Percentiles rank a stretch among this genome's conserved stretches.
Evolutionary conservation across 2,329 filamentous ascomycete genomes (phyloP).

Genomic region (Lecanicillium sp.): DNA sequence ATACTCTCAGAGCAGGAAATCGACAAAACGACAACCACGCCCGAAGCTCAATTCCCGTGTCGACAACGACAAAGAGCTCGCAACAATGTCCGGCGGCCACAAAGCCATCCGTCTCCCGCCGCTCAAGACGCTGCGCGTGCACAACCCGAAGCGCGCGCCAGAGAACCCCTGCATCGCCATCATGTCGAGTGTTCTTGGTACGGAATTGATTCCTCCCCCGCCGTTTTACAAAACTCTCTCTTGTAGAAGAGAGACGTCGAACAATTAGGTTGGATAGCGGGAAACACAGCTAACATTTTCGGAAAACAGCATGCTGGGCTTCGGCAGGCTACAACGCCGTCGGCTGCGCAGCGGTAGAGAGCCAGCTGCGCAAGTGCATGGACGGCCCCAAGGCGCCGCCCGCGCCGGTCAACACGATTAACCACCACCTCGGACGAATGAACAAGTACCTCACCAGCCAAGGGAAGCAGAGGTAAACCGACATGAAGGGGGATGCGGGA

Average conservation of each 20-base stretch:
- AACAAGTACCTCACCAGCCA: conserved; percentile 57
- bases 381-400: conserved; percentile 57
- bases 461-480: conserved; percentile 24
- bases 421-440: conserved; percentile 82
- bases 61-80: background rate
- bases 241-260: too few species aligned
- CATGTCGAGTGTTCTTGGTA: conserved; percentile 52
- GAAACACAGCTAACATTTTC: background rate
- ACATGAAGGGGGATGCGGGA: background rate
- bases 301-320: conserved; percentile 67
- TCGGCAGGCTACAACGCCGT: conserved; percentile 62
- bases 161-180: conserved; percentile 46
- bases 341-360: conserved; percentile 52
- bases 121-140: conserved; percentile 45
- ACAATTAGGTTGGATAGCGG: too few species aligned
- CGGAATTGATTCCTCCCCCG: conserved; percentile 13
- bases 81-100: conserved; percentile 35
- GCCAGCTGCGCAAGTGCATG: conserved; percentile 63
- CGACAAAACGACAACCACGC: too few species aligned
- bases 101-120: conserved; percentile 52
- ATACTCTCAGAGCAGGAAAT: too few species aligned
- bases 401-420: conserved; percentile 66
- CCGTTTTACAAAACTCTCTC: background rate
- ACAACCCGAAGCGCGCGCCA: conserved; percentile 40
- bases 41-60: too few species aligned